Evolutionary conservation across 805 yeast species (phyloP).

Genomic region (Monosporozyma servazzii): DNA sequence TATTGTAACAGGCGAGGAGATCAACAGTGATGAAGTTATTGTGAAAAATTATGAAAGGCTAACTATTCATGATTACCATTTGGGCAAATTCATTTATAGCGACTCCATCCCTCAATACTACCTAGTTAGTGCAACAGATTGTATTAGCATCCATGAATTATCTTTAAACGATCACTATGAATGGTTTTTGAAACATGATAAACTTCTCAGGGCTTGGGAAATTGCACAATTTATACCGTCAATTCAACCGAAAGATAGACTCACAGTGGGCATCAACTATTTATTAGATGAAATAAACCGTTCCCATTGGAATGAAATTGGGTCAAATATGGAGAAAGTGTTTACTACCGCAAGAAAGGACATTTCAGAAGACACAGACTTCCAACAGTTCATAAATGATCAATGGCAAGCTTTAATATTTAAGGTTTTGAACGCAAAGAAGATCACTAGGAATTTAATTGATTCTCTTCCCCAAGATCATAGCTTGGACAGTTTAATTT

Average conservation of each 20-base stretch:
- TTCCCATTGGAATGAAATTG: constrained; percentile 49
- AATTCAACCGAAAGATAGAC: constrained; percentile 40
- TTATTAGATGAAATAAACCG: constrained; percentile 34
- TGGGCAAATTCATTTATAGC: constrained; percentile 40
- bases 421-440: constrained; percentile 41
- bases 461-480: constrained; percentile 45
- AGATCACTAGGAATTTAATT: constrained; percentile 37
- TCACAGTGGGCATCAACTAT: constrained; percentile 50
- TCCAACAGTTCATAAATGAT: constrained; percentile 20
- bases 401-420: constrained; percentile 63
- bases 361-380: constrained; percentile 13
- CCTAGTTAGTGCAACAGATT: constrained; percentile 74
- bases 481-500: constrained; percentile 33
- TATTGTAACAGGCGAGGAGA: constrained; percentile 56
- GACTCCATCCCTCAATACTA: constrained; percentile 40
- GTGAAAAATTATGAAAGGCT: constrained; percentile 46
- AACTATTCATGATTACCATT: constrained; percentile 73
- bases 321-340: constrained; percentile 28
- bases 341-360: constrained; percentile 24
- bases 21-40: constrained; percentile 70
- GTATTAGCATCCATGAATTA: constrained; percentile 64
- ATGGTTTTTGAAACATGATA: constrained; percentile 56
- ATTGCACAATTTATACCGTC: constrained; percentile 55
- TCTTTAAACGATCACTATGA: constrained; percentile 57
- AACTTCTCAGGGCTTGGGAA: constrained; percentile 67